Evolutionary conservation across 2,329 filamentous ascomycete genomes (phyloP), one percentile per base, ranked within the genome.

Genomic region (Ceratocystis albifundus): DNA sequence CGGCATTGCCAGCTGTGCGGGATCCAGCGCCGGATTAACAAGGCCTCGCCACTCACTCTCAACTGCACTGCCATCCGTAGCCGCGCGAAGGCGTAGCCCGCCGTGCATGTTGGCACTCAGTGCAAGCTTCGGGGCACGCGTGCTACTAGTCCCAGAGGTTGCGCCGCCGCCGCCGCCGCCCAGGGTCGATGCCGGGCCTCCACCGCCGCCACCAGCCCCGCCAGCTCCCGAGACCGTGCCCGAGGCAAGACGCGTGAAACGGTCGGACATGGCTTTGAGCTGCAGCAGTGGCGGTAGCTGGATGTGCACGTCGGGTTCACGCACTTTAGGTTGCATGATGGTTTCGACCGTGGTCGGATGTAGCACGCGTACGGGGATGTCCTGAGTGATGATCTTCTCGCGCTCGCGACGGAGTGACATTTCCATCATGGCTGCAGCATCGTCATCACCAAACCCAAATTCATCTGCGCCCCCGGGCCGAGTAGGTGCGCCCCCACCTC

Each of bases 101-200:
- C 94, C 94, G 75, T 96, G 89, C 90, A 96, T 96, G 75, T 96
- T 99, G 36, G 92, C 94, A 65, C 88, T 88, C 55, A 97, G 77
- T 74, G 96, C 90, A 2, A 99, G 79, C 72, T 91, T 89, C 0
- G 90, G 84, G 2, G 77, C 77, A 67, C 28, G 67, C 55, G 12
- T 65, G 61, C 55, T 41, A n/a, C 61, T 72, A n/a, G 71, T 72
- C 6, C 73, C 65, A 12, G 65, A 65, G 25, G 67, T 69, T 65
- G 28, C 66, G 62, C 22, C 62, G 8, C 70, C 53, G 25, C 53
- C 66, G 62, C 22, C 62, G 8, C 70, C 53, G 25, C 53, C 12
- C 74, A n/a, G 64, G 2, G 32, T 48, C 41, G 44, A 57, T 48
- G n/a, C 25, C 44, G 32, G 59, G 15, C 32, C 46, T 12, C 25